phyloP scores from a whole-genome alignment of 768 basidiomycete genomes.

The Omphalotus guepiniiformis region DNA sequence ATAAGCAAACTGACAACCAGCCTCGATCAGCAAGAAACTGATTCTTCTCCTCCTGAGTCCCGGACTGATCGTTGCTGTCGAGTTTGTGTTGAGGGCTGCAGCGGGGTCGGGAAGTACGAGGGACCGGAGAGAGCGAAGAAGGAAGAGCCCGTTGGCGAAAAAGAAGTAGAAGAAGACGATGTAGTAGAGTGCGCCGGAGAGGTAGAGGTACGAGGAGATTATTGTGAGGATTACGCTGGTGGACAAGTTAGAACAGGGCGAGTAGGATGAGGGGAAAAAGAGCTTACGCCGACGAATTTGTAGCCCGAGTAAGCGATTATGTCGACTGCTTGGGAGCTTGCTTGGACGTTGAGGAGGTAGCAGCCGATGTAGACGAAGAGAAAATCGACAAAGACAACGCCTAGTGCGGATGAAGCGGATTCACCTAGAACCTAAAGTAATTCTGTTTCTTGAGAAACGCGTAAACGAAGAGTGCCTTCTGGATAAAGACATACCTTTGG shows the following conservation, averaged over 20 bases:
- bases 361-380: constrained; percentile 86
- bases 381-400: constrained; percentile 86
- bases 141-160: constrained; percentile 88
- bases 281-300: constrained; percentile 90
- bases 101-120: constrained; percentile 81
- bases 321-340: constrained; percentile 67
- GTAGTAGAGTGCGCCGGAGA: constrained; percentile 45
- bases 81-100: constrained; percentile 33
- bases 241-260: constrained; percentile 18
- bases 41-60: constrained; percentile 81
- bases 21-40: constrained; percentile 85
- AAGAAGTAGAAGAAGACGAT: constrained; percentile 82
- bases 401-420: constrained; percentile 78
- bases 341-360: constrained; percentile 87
- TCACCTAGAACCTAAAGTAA: constrained; percentile 87
- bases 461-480: neutral
- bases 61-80: constrained; percentile 62
- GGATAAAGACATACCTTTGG: constrained; percentile 46
- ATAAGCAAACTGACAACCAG: constrained; percentile 75
- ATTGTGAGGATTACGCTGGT: constrained; percentile 75
- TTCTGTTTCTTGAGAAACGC: too few species aligned
- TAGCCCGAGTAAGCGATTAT: constrained; percentile 92
- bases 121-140: constrained; percentile 89
- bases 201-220: constrained; percentile 9
- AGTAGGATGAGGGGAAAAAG: neutral